Evolutionary conservation across 164 flowering plant genomes (phyloP).

Genomic region (Umbilicus rupestris): DNA sequence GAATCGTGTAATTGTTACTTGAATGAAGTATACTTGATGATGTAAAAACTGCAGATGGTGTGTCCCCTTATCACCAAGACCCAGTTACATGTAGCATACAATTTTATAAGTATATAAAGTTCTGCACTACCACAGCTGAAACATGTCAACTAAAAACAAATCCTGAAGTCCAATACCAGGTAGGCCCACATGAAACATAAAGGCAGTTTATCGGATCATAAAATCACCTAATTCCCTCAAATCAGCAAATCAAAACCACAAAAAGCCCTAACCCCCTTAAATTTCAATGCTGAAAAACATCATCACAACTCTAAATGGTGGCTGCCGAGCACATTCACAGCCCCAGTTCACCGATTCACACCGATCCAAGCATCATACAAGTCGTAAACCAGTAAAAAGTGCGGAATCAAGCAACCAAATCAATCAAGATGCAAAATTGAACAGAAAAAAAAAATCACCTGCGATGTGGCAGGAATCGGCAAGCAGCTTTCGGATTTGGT

Average conservation of each 20-base stretch:
- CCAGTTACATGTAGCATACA: background rate
- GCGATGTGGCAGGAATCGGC: background rate
- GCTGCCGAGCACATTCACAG: background rate
- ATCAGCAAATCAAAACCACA: background rate
- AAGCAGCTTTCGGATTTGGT: background rate
- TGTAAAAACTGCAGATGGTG: background rate
- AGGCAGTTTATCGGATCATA: background rate
- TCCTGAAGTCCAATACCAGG: too few relatives aligned
- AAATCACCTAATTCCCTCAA: background rate
- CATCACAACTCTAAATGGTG: background rate
- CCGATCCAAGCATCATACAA: background rate
- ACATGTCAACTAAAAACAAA: too few relatives aligned
- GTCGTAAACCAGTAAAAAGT: background rate
- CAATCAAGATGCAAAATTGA: conserved; percentile 2
- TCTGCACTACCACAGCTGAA: too few relatives aligned
- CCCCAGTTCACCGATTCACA: background rate
- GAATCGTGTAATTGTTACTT: background rate
- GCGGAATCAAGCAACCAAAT: background rate
- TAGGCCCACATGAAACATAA: background rate
- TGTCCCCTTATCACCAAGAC: background rate
- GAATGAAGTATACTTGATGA: background rate
- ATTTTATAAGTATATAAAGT: background rate
- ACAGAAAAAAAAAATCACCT: background rate
- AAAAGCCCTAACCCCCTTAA: background rate
- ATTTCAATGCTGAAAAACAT: background rate